Evolutionary conservation across 2,329 filamentous ascomycete genomes (phyloP).

Genomic region (Colletotrichum nymphaeae): DNA sequence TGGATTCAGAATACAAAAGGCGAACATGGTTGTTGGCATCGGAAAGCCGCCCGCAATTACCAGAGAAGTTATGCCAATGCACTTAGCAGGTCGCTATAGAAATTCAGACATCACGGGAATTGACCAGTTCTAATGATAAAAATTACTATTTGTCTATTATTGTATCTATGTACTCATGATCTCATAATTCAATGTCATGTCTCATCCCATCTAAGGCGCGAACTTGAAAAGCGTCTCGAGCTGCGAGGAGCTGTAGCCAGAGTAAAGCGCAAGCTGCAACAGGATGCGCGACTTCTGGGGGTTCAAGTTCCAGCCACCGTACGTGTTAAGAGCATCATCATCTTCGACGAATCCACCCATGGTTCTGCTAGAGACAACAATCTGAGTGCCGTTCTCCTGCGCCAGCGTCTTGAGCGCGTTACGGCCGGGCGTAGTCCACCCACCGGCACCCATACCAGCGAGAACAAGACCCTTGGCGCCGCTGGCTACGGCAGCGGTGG

Average conservation of each 20-base stretch:
- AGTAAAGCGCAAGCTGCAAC: conserved; percentile 53
- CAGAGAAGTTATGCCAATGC: no score
- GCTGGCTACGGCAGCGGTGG: conserved; percentile 57
- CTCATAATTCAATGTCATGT: background rate
- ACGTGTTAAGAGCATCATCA: conserved; percentile 50
- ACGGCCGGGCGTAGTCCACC: conserved; percentile 53
- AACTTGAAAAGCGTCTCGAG: conserved; percentile 31
- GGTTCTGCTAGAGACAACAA: conserved; percentile 63
- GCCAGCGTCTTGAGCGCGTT: conserved; percentile 55
- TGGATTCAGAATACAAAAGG: background rate
- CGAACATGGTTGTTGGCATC: background rate
- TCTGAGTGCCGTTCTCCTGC: conserved; percentile 57
- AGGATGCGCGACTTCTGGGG: conserved; percentile 66
- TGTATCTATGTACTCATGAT: conserved; percentile 7
- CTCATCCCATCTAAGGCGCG: background rate
- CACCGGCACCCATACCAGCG: conserved; percentile 66
- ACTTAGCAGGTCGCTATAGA: no score
- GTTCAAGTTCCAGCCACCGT: conserved; percentile 62
- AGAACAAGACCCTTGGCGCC: conserved; percentile 67
- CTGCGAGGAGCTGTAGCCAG: conserved; percentile 24
- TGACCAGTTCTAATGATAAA: no score
- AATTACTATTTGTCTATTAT: background rate
- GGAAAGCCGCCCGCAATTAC: background rate
- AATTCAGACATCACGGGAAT: background rate
- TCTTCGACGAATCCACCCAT: conserved; percentile 63